Percentiles rank a stretch among this genome's conserved stretches.
These are phyloP conservation scores for Crithidia mellificae DNA, from an alignment of 208 protist species.

Conservation along the genomic window DNA sequence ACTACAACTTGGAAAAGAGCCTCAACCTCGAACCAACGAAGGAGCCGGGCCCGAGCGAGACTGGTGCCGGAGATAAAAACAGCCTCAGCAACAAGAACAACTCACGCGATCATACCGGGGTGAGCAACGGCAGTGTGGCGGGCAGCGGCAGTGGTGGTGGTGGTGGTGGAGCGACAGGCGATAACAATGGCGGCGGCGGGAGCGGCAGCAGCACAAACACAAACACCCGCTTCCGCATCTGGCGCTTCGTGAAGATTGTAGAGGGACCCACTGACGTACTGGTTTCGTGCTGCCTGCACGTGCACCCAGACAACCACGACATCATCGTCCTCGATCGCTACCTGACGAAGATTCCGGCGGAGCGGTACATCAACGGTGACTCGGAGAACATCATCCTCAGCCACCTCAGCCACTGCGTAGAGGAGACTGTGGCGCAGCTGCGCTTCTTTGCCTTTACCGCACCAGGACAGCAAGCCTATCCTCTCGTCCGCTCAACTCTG, in stretches of 20 bases:
- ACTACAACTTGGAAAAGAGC: constrained; percentile 75
- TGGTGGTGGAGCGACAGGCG: neutral
- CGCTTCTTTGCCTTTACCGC: constrained; percentile 41
- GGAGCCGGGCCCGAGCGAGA: neutral
- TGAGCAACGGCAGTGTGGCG: neutral
- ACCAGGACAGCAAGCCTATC: constrained; percentile 13
- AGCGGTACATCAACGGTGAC: constrained; percentile 73
- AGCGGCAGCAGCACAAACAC: constrained; percentile 5
- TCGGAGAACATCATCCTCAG: constrained; percentile 57
- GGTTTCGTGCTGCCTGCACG: constrained; percentile 73
- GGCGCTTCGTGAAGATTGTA: constrained; percentile 85
- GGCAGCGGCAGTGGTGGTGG: neutral
- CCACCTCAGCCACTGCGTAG: constrained; percentile 54
- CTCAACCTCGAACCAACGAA: constrained; percentile 23
- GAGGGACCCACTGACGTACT: constrained; percentile 83
- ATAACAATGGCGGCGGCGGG: neutral
- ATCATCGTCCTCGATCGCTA: constrained; percentile 63
- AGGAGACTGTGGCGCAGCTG: constrained; percentile 58
- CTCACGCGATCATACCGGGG: no score
- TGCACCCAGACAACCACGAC: constrained; percentile 25
- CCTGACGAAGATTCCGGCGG: constrained; percentile 65
- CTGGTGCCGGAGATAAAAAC: neutral
- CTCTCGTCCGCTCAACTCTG: constrained; percentile 35
- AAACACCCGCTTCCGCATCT: no score
- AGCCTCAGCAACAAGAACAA: no score